Base-by-base conservation (phyloP, 1,139 yeast genomes). In the Debaryomycetaceae sp. region DNA sequence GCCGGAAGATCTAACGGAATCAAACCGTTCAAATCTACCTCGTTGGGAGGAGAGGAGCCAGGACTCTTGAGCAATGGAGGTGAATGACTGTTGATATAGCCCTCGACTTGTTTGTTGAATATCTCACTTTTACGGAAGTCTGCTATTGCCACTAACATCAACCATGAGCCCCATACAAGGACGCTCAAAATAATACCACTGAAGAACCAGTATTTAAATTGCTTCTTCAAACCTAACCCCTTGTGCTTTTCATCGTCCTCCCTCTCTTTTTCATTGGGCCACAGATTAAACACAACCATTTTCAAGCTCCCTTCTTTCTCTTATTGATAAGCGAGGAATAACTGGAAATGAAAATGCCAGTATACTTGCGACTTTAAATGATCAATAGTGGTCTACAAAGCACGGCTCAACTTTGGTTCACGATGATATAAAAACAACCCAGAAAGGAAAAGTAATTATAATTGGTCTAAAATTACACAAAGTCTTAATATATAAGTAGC, bases 141-240 rank as follows among this genome's bases (percentile, higher is more conserved):
- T 31, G 55, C 55, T 23, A 72, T 55, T 27, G 70, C 50, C 22
- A 55, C 50, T 8, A 73, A 45, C 39, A 73, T 62, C 43, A 68
- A 55, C 8, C 67, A 64, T 2, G 69, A 54, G 6, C 78, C 78
- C 74, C 75, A 73, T 30, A 73, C 49, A 36, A 72, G 53, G 6
- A 66, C 44, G 1, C 65, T 63, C 27, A 68, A 42, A 22, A 70
- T 43, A 1, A 60, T 45, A 4, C 68, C 66, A 7, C 54, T 46
- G 37, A 50, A 48, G 35, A 61, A 53, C 37, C 57, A 42, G 43
- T 50, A 50, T 39, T 50, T 55, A 27, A 43, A 37, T 8, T 27
- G 31, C 11, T 27, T 38, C 14, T n/a, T 42, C 5, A 8, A 33
- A 9, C 22, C 24, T 20, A 20, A 34, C 17, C 36, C 42, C n/a